Evolutionary conservation across 148 eudicot species (phyloP), one percentile per base, ranked within the genome.

Genomic region (Spergularia marina): DNA sequence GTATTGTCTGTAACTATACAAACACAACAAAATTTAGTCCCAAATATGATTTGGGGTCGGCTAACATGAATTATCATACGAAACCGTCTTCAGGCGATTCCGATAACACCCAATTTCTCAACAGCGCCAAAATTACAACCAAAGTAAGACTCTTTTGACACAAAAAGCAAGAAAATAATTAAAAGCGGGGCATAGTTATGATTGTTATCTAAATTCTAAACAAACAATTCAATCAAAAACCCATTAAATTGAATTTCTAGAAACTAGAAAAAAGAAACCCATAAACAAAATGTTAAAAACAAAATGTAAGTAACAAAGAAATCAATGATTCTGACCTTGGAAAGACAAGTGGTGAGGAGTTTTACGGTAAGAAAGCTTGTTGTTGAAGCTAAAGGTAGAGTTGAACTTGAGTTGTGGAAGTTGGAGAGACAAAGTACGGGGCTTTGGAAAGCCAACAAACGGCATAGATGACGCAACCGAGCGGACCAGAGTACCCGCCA

Each of bases 401-500:
- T 75, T 80, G 75, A 80, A n/a, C 57, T 53, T 75, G 0, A 80
- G 7, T 11, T 76, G 68, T 56, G 76, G 79, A 16, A 76, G 23
- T 30, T 72, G 74, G 14, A 76, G 53, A 25, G 25, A 10, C 5
- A 70, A 52, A 53, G 0, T 53, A 25, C 41, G 73, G 6, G 21
- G 58, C 49, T 55, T 65, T 20, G 72, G 65, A 21, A 69, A 25
- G 14, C 73, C 75, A 54, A 34, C 61, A 14, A 65, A 14, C 16
- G 83, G 65, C 66, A 76, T 76, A 39, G 83, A 71, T 0, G 79
- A 76, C 63, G 79, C 59, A 6, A 80, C 68, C 13, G 72, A 65
- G 30, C 83, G 83, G 5, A 80, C 59, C 14, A 70, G 52, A 56
- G 52, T 30, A 53, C 58, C 65, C 61, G 79, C 83, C 83, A 79